Evolutionary conservation across 345 rosid species (phyloP).

Genomic region (Citrus cavaleriei): DNA sequence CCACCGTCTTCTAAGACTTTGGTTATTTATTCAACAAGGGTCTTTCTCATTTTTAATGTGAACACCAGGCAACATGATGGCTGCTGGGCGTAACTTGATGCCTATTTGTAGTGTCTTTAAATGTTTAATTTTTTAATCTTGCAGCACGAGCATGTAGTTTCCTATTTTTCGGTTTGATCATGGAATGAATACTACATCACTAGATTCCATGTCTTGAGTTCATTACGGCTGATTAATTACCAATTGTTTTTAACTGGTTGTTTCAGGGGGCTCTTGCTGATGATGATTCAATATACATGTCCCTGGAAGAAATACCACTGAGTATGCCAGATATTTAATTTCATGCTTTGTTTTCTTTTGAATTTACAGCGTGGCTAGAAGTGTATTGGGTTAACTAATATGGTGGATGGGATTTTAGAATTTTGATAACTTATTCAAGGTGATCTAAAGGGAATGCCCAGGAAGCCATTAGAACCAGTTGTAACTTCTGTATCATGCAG

Average conservation of each 20-base stretch:
- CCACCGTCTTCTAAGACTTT: constrained; percentile 6
- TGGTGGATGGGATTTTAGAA: background rate
- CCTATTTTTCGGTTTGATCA: background rate
- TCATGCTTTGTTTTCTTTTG: constrained; percentile 22
- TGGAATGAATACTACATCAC: background rate
- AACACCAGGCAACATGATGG: background rate
- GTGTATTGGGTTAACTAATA: background rate
- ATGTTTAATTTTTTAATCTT: constrained; percentile 7
- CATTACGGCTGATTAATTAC: constrained; percentile 7
- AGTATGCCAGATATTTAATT: constrained; percentile 48
- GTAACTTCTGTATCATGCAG: background rate
- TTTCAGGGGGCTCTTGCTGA: constrained; percentile 70
- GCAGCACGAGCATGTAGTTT: background rate
- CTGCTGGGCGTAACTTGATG: background rate
- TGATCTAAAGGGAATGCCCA: background rate
- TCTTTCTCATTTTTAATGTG: background rate
- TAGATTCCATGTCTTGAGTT: constrained; percentile 10
- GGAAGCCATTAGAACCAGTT: background rate
- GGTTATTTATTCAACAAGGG: background rate
- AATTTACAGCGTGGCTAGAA: constrained; percentile 20
- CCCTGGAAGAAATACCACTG: constrained; percentile 94
- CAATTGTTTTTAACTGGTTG: constrained; percentile 7
- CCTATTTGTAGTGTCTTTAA: background rate
- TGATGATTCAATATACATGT: constrained; percentile 95
- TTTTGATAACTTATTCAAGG: background rate